These are phyloP conservation scores for Asterochloris erici DNA, from an alignment of 139 green algal genomes.

Conservation along the genomic window DNA sequence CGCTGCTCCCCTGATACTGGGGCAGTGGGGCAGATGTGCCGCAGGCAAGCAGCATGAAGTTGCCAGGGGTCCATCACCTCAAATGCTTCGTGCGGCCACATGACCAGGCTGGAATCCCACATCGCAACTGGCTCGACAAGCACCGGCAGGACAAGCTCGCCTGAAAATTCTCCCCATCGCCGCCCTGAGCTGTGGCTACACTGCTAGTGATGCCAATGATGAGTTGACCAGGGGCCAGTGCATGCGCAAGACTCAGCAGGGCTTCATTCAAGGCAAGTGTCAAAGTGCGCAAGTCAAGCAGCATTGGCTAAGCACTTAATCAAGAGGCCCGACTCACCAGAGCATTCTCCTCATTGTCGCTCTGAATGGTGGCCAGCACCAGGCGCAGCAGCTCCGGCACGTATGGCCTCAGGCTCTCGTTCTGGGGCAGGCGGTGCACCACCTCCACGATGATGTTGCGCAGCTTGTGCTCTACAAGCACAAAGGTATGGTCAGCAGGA, in stretches of 20 bases:
- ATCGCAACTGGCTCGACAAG: slow-evolving; percentile 76
- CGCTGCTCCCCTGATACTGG: too few species aligned
- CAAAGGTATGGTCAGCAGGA: neutral
- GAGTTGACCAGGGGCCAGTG: too few species aligned
- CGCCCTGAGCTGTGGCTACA: slow-evolving; percentile 7
- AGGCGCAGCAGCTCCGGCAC: slow-evolving; percentile 58
- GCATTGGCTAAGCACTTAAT: too few species aligned
- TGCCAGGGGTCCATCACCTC: slow-evolving; percentile 14
- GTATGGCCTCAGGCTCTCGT: slow-evolving; percentile 49
- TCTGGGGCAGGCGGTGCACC: slow-evolving; percentile 73
- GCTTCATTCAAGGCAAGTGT: too few species aligned
- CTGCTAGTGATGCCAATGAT: too few species aligned
- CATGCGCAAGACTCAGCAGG: too few species aligned
- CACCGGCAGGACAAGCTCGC: slow-evolving; percentile 60
- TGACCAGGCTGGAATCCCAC: too few species aligned
- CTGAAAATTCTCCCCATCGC: slow-evolving; percentile 7
- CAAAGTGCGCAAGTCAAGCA: too few species aligned
- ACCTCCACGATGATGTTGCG: slow-evolving; percentile 41
- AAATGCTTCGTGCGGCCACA: slow-evolving; percentile 29
- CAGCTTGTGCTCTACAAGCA: slow-evolving; percentile 6
- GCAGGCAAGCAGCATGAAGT: neutral
- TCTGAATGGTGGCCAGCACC: slow-evolving; percentile 58
- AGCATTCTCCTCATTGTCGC: slow-evolving; percentile 90
- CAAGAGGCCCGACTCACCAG: slow-evolving; percentile 70
- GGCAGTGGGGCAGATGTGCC: too few species aligned